A percentile compares a stretch with the other conserved stretches of the same genome.
phyloP scores from a whole-genome alignment of 257 asterid genomes.

The Capsicum rhomboideum region DNA sequence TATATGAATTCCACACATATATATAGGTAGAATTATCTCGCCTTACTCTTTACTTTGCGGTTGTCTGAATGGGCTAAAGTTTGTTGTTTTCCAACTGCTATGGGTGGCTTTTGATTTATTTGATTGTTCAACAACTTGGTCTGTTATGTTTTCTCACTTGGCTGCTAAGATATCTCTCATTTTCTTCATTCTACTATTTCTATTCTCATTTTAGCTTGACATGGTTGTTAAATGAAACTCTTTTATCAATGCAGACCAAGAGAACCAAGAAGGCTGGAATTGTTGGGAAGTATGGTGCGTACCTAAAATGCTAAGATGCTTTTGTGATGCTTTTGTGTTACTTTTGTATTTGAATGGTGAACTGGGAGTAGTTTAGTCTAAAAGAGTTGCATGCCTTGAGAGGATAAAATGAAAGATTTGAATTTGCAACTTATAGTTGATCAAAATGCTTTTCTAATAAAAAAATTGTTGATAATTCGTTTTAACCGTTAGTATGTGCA shows the following conservation, averaged over 20 bases:
- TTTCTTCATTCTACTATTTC: background rate
- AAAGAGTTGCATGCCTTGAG: background rate
- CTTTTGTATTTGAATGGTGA: background rate
- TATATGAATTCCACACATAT: no score
- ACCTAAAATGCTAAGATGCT: background rate
- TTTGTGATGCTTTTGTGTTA: background rate
- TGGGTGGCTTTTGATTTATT: background rate
- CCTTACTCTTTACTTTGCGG: background rate
- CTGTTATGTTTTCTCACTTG: background rate
- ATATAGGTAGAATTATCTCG: no score
- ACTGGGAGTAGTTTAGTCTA: background rate
- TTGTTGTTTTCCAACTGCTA: background rate
- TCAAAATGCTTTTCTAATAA: background rate
- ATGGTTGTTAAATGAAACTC: background rate
- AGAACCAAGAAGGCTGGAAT: slow-evolving; percentile 63
- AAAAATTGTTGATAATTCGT: background rate
- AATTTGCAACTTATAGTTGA: background rate
- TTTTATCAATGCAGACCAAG: slow-evolving; percentile 33
- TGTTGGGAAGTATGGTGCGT: slow-evolving; percentile 48
- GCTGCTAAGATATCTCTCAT: background rate
- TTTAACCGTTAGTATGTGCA: background rate
- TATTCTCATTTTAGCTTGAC: background rate
- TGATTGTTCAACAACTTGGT: background rate
- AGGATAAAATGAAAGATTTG: background rate
- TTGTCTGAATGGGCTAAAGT: background rate